Percentiles rank a stretch among this genome's conserved stretches.
These are phyloP conservation scores for Podochytrium sp. DNA, from an alignment of 192 early-diverging fungal genomes.

Conservation along the genomic window DNA sequence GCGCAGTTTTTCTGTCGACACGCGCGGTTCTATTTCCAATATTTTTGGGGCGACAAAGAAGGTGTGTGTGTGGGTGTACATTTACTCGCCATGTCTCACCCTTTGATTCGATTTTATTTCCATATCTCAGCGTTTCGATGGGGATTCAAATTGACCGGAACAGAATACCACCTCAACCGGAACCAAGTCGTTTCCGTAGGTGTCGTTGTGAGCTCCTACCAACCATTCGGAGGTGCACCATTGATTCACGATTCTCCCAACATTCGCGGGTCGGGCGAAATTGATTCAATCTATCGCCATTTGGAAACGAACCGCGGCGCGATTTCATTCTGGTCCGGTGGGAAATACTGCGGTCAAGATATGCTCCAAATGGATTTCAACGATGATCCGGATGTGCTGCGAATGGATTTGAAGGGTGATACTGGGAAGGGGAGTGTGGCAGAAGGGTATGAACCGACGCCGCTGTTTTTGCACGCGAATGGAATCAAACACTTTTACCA, in stretches of 20 bases:
- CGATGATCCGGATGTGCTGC: not conserved
- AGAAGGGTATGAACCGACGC: not conserved
- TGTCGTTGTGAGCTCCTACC: not conserved
- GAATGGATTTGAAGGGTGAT: not conserved
- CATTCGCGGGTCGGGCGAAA: not conserved
- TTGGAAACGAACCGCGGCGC: not conserved
- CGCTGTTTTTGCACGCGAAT: constrained; percentile 20
- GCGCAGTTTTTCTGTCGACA: constrained; percentile 18
- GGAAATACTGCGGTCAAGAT: constrained; percentile 12
- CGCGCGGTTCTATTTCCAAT: constrained; percentile 1
- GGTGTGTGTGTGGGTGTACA: too few relatives aligned
- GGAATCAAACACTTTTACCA: constrained; percentile 17
- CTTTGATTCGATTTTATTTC: too few relatives aligned
- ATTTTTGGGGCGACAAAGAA: constrained; percentile 43
- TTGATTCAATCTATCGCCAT: not conserved
- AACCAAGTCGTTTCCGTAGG: not conserved
- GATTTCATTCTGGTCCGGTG: not conserved
- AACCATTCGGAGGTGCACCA: not conserved
- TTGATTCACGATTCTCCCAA: not conserved
- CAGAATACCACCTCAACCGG: constrained; percentile 19
- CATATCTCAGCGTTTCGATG: constrained; percentile 40
- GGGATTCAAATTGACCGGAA: constrained; percentile 21
- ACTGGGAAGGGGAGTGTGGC: too few relatives aligned
- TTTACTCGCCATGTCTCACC: too few relatives aligned
- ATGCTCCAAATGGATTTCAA: constrained; percentile 20